Conservation (phyloP, 495 filamentous ascomycete genomes). For the Talaromyces ruber region DNA sequence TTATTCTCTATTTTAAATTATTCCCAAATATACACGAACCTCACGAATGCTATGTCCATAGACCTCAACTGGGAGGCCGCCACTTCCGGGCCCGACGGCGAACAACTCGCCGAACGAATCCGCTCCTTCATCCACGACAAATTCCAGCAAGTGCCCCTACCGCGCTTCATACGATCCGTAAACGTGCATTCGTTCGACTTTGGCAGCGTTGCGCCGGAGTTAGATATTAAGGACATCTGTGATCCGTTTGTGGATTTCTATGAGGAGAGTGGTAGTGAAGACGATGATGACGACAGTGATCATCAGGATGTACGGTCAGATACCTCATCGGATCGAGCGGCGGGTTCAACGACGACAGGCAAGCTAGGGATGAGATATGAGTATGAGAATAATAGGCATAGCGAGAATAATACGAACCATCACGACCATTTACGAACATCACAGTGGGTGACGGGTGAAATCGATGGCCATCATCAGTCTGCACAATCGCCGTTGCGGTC, state of each 20-base stretch:
- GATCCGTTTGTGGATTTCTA: conserved; percentile 96
- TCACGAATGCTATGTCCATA: conserved; percentile 74
- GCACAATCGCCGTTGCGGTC: conserved; percentile 30
- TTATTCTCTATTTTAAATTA: background rate
- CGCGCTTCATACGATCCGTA: conserved; percentile 93
- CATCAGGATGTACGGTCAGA: background rate
- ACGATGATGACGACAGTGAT: conserved; percentile 27
- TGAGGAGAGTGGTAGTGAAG: conserved; percentile 62
- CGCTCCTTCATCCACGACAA: conserved; percentile 90
- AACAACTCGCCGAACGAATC: conserved; percentile 72
- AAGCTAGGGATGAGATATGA: background rate
- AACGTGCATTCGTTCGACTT: conserved; percentile 92
- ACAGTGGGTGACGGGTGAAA: conserved; percentile 1
- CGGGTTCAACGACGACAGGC: background rate
- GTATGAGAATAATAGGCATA: background rate
- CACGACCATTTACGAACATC: background rate
- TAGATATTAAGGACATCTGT: conserved; percentile 93
- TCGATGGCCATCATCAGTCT: background rate
- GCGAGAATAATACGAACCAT: background rate
- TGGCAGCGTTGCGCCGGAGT: conserved; percentile 67
- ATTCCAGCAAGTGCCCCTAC: conserved; percentile 85
- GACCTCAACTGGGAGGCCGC: conserved; percentile 92
- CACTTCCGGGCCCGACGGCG: conserved; percentile 81
- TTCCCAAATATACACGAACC: background rate
- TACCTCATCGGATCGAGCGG: background rate